Conservation (phyloP, 2,329 filamentous ascomycete species). For the Trichoderma breve region DNA sequence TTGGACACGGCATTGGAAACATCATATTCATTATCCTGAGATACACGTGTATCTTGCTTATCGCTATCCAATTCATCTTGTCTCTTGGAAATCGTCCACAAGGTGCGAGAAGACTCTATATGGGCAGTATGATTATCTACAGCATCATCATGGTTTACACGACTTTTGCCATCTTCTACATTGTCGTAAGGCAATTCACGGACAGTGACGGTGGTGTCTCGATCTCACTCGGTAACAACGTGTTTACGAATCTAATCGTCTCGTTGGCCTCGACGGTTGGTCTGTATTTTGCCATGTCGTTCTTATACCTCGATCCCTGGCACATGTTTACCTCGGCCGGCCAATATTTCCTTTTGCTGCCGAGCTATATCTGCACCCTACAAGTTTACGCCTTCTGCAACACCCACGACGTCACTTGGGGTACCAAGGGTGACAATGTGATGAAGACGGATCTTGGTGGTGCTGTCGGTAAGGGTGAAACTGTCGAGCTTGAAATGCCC, state of each 20-base stretch:
- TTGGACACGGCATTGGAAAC: constrained; percentile 80
- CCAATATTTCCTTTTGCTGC: constrained; percentile 91
- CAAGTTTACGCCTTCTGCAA: constrained; percentile 99
- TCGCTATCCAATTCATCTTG: constrained; percentile 92
- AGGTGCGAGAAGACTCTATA: constrained; percentile 86
- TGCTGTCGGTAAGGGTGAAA: constrained; percentile 73
- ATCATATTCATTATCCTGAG: constrained; percentile 84
- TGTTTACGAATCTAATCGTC: constrained; percentile 93
- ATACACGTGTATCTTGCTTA: constrained; percentile 82
- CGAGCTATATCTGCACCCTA: constrained; percentile 91
- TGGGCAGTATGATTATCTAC: constrained; percentile 86
- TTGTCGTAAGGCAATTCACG: constrained; percentile 78
- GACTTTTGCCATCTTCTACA: constrained; percentile 82
- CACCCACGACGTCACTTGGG: constrained; percentile 98
- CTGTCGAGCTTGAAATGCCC: constrained; percentile 95
- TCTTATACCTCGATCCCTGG: constrained; percentile 97
- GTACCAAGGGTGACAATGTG: constrained; percentile 97
- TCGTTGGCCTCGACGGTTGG: constrained; percentile 86
- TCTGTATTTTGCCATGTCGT: constrained; percentile 93
- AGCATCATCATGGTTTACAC: constrained; percentile 94
- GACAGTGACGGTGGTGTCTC: constrained; percentile 43
- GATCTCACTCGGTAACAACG: constrained; percentile 71
- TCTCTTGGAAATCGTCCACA: constrained; percentile 95
- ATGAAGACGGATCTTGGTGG: constrained; percentile 88
- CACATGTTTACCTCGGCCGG: constrained; percentile 93